Percentiles rank a stretch among this genome's conserved stretches.
phyloP scores from a whole-genome alignment of 805 yeast genomes.

The Kodamaea leandrae region DNA sequence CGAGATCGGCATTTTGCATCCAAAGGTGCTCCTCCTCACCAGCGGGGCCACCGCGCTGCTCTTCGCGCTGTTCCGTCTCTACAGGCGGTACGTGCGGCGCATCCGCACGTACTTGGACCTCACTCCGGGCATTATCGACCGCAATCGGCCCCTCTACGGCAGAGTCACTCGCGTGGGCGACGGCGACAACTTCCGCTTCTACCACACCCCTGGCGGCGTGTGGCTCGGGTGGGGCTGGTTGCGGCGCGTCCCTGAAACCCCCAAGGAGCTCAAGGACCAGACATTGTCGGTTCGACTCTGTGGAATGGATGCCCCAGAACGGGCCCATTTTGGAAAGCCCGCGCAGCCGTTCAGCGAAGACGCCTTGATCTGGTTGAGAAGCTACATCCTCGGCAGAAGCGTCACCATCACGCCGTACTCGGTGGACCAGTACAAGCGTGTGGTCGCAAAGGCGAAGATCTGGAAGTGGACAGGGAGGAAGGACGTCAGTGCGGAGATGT shows the following conservation, averaged over 20 bases:
- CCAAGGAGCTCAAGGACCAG: conserved; percentile 50
- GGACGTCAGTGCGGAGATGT: conserved; percentile 87
- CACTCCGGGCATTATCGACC: conserved; percentile 34
- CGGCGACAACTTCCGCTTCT: conserved; percentile 91
- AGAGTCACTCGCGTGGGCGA: conserved; percentile 89
- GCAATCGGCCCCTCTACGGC: conserved; percentile 45
- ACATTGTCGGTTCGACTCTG: conserved; percentile 82
- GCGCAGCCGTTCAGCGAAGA: conserved; percentile 87
- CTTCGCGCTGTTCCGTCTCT: conserved; percentile 29
- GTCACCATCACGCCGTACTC: conserved; percentile 77
- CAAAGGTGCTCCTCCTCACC: conserved; percentile 38
- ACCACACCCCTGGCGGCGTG: conserved; percentile 89
- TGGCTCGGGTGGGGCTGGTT: conserved; percentile 94
- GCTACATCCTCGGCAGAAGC: conserved; percentile 59
- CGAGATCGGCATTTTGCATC: conserved; percentile 28
- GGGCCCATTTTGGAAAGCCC: conserved; percentile 90
- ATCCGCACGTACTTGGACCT: conserved; percentile 37
- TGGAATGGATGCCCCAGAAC: conserved; percentile 96
- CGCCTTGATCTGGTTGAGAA: conserved; percentile 73
- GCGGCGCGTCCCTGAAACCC: conserved; percentile 56
- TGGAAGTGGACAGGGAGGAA: conserved; percentile 56
- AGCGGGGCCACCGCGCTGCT: conserved; percentile 32
- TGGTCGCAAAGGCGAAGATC: conserved; percentile 76
- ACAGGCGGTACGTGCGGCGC: conserved; percentile 33
- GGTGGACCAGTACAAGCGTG: conserved; percentile 84